phyloP scores from a whole-genome alignment of 2,329 filamentous ascomycete species.

The Aspergillus vadensis region DNA sequence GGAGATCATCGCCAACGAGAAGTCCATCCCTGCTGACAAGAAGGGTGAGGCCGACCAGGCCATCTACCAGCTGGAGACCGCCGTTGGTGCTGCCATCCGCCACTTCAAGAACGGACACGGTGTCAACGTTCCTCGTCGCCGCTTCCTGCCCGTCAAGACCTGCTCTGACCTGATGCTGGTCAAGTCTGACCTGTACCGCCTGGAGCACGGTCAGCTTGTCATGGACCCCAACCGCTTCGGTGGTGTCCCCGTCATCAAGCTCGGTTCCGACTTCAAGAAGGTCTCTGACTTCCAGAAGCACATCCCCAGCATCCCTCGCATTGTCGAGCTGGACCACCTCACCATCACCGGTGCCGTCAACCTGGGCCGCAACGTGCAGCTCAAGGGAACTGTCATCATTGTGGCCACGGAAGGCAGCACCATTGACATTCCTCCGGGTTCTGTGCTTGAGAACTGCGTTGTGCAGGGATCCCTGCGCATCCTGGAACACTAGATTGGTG shows the following conservation, averaged over 20 bases:
- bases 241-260: slow-evolving; percentile 96
- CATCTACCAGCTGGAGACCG: slow-evolving; percentile 97
- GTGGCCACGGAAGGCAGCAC: slow-evolving; percentile 97
- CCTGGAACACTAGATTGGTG: slow-evolving; percentile 61
- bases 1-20: slow-evolving; percentile 99
- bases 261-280: slow-evolving; percentile 99
- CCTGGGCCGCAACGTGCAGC: slow-evolving; percentile 88
- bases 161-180: slow-evolving; percentile 99
- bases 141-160: slow-evolving; percentile 99
- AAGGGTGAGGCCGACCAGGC: slow-evolving; percentile 98
- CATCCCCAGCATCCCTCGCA: slow-evolving; percentile 54
- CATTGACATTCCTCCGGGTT: slow-evolving; percentile 95
- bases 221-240: slow-evolving; percentile 97
- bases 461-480: slow-evolving; percentile 91
- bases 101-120: slow-evolving; percentile 99
- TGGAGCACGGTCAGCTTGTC: slow-evolving; percentile 96
- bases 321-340: slow-evolving; percentile 66
- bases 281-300: slow-evolving; percentile 72
- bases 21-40: slow-evolving; percentile 98
- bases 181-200: slow-evolving; percentile 98
- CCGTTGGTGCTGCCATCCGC: slow-evolving; percentile 95
- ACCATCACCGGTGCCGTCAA: slow-evolving; percentile 98
- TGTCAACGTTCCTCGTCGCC: slow-evolving; percentile 95
- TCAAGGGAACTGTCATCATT: slow-evolving; percentile 98
- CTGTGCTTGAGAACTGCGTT: slow-evolving; percentile 96